A percentile compares a stretch with the other conserved stretches of the same genome.
phyloP scores from a whole-genome alignment of 306 rosid species.

The Echinosophora koreensis region DNA sequence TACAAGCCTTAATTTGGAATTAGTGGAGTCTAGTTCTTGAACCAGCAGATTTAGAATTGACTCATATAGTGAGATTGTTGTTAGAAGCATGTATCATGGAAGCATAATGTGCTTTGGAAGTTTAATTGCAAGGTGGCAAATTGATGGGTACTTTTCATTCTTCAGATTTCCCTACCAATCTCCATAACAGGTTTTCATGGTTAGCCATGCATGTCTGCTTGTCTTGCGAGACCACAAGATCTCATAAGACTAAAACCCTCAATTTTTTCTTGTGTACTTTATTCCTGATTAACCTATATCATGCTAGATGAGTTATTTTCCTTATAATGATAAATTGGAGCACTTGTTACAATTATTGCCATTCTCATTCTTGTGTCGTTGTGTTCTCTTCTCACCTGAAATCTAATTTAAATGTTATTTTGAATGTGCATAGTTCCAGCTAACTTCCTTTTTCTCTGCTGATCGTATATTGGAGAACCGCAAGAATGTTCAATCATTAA shows the following conservation, averaged over 20 bases:
- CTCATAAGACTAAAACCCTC: background rate
- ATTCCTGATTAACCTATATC: background rate
- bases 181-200: background rate
- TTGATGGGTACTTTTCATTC: background rate
- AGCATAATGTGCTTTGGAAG: background rate
- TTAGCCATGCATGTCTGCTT: background rate
- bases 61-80: constrained; percentile 12
- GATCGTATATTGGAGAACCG: background rate
- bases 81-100: background rate
- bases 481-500: constrained; percentile 8
- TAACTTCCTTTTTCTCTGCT: background rate
- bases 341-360: background rate
- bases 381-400: background rate
- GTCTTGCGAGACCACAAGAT: background rate
- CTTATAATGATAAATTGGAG: background rate
- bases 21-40: background rate
- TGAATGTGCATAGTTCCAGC: background rate
- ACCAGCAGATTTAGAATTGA: background rate
- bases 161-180: no score
- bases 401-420: background rate
- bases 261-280: background rate
- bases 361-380: background rate
- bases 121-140: background rate
- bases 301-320: background rate
- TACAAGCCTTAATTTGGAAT: background rate